Conservation (phyloP, 2,329 filamentous ascomycete species). For the Pestalotiopsis sp. region DNA sequence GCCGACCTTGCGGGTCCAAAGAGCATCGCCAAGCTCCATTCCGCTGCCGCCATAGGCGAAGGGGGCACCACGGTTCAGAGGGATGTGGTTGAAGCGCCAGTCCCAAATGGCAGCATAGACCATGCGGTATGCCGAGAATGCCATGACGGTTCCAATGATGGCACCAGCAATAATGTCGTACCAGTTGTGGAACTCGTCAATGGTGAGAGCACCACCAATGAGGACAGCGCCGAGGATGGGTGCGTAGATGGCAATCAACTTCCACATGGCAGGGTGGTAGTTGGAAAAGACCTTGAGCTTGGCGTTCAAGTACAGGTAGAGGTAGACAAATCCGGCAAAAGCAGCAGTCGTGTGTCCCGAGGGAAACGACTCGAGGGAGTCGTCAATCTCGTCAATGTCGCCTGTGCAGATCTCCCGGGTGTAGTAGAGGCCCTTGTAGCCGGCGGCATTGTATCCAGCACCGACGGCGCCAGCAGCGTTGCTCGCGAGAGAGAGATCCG, state of each 20-base stretch:
- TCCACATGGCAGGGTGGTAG: constrained; percentile 76
- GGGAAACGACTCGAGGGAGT: constrained; percentile 71
- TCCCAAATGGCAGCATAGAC: constrained; percentile 70
- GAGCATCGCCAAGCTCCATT: constrained; percentile 52
- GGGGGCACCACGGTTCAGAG: constrained; percentile 58
- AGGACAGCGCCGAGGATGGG: constrained; percentile 69
- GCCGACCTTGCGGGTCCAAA: constrained; percentile 61
- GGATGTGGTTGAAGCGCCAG: constrained; percentile 67
- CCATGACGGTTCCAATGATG: constrained; percentile 66
- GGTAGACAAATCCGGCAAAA: constrained; percentile 71
- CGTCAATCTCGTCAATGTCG: constrained; percentile 65
- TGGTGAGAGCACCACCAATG: constrained; percentile 70
- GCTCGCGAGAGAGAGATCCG: constrained; percentile 48
- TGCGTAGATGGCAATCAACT: constrained; percentile 64
- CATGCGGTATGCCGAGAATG: constrained; percentile 68
- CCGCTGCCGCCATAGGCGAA: constrained; percentile 51
- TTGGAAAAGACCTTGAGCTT: constrained; percentile 77
- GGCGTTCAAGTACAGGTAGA: constrained; percentile 75
- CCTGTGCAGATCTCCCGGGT: constrained; percentile 72
- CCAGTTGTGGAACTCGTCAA: constrained; percentile 77
- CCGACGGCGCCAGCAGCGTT: constrained; percentile 42
- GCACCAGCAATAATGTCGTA: constrained; percentile 72
- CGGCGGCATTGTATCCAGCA: constrained; percentile 48
- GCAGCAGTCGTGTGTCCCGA: constrained; percentile 75
- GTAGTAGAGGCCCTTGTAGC: constrained; percentile 66